Evolutionary conservation across 140 eudicot genomes (phyloP), one percentile per base, ranked within the genome.

Genomic region (Ambrosia hybrid): DNA sequence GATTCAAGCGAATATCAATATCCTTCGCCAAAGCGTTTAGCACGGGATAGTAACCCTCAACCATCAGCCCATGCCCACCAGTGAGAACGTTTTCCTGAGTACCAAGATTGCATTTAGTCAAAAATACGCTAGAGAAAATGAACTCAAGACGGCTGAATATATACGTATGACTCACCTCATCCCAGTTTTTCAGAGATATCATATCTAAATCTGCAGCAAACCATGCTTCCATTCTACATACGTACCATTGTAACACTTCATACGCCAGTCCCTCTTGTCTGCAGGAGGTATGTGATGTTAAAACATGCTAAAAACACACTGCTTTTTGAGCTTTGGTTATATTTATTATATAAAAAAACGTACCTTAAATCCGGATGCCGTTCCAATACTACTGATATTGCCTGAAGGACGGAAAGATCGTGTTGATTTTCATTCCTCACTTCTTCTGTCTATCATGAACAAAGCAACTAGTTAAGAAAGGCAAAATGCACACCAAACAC

Each of bases 141-240:
- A 21, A 21, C 26, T 21, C 26, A 21, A 21, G 26, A 21, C 1
- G 26, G 26, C 26, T 21, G 26, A 21, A 21, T 41, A 70, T 39
- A 71, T 16, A 59, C 39, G 46, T 51, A 51, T 26, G 55, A 49
- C 72, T 83, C 69, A 76, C 99, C 97, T 93, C 96, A 72, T 94
- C 99, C 99, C 99, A 94, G 72, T 83, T 89, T 63, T 82, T 94
- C 74, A 94, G 75, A 67, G 99, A 94, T 62, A 94, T 91, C 96
- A 88, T 88, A 82, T 91, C 97, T 43, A 91, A 89, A 69, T 94
- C 99, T 51, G 97, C 97, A 71, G 96, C 99, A 76, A 94, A 94
- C 99, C 99, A 94, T 48, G 99, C 99, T 76, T 94, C 99, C 99
- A 94, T 82, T 81, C 99, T 79, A 79, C 97, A 91, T 15, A 94